phyloP scores from a whole-genome alignment of 2,329 filamentous ascomycete species.

The Cercospora sp. region DNA sequence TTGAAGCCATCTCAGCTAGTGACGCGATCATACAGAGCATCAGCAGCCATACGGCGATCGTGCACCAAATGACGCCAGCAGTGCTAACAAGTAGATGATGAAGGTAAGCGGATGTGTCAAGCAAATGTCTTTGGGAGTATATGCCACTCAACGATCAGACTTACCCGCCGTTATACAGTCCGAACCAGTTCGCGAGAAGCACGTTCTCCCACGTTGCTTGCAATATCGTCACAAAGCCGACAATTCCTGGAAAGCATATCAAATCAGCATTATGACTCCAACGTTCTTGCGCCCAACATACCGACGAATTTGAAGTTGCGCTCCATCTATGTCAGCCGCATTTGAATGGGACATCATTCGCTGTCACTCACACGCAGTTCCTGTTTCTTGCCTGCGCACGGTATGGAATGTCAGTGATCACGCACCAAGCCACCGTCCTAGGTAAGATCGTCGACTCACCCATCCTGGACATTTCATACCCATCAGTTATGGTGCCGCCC shows the following conservation, averaged over 20 bases:
- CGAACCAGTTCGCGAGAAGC: constrained; percentile 40
- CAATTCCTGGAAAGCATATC: constrained; percentile 42
- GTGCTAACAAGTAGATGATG: neutral
- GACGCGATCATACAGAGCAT: constrained; percentile 38
- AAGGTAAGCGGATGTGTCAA: neutral
- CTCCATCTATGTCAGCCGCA: constrained; percentile 3
- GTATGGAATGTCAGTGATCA: neutral
- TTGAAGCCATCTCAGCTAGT: constrained; percentile 38
- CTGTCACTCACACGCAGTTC: constrained; percentile 45
- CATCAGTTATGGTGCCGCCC: constrained; percentile 40
- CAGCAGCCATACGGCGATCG: constrained; percentile 37
- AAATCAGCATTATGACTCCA: neutral
- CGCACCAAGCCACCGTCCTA: neutral
- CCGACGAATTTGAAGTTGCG: constrained; percentile 23
- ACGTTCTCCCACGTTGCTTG: constrained; percentile 58
- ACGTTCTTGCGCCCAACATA: neutral
- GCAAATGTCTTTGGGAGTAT: neutral
- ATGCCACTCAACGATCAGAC: neutral
- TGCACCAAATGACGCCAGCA: constrained; percentile 35
- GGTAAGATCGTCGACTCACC: constrained; percentile 23
- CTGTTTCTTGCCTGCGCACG: constrained; percentile 45
- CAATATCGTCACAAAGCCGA: constrained; percentile 56
- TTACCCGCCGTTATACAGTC: constrained; percentile 31
- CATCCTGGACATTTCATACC: constrained; percentile 51
- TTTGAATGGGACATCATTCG: neutral